Conservation (phyloP, 2,329 filamentous ascomycete genomes). For the Exophiala spinifera region DNA sequence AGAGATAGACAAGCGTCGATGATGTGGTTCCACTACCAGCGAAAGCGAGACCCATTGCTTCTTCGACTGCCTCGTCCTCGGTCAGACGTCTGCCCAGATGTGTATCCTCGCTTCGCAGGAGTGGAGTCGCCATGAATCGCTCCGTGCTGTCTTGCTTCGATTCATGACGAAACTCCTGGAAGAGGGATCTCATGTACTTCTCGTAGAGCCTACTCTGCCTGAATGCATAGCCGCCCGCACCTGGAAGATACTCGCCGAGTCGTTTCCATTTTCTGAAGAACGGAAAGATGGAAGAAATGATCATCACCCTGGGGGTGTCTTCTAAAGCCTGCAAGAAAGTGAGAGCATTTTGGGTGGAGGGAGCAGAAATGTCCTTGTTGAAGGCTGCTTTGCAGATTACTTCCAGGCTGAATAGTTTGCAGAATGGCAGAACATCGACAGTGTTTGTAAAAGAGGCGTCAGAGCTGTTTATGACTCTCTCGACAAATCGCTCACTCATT, state of each 20-base stretch:
- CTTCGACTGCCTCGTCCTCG: constrained; percentile 9
- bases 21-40: constrained; percentile 18
- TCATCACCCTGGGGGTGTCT: not conserved
- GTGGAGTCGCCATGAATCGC: constrained; percentile 8
- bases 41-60: constrained; percentile 11
- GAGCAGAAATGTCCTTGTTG: not conserved
- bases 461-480: not conserved
- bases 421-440: not conserved
- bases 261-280: no score
- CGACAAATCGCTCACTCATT: not conserved
- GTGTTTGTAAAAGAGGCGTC: not conserved
- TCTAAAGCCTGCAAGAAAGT: not conserved
- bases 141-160: not conserved
- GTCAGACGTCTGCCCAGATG: constrained; percentile 10
- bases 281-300: no score
- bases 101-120: constrained; percentile 4
- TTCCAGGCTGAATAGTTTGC: not conserved
- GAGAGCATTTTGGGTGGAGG: not conserved
- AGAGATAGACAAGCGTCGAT: constrained; percentile 6
- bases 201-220: no score
- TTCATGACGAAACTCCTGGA: not conserved
- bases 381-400: constrained; percentile 1
- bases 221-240: no score
- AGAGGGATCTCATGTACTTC: no score
- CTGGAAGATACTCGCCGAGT: no score